Percentiles rank a stretch among this genome's conserved stretches.
Evolutionary conservation across 768 basidiomycete species (phyloP).

Genomic region (Rhodocollybia butyracea): DNA sequence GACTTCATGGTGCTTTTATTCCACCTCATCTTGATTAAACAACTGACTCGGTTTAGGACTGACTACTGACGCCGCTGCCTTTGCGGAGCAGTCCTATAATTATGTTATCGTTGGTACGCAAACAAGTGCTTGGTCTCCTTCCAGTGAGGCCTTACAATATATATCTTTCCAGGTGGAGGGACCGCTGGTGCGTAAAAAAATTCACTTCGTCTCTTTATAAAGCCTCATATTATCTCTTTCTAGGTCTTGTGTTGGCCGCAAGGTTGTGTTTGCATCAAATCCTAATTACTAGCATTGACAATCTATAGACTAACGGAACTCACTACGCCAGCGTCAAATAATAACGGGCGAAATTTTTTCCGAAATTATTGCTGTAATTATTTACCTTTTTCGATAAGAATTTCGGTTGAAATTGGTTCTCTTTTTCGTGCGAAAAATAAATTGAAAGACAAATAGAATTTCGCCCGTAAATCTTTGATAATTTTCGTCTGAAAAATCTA

Average conservation of each 20-base stretch:
- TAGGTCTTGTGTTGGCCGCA: conserved; percentile 15
- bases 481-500: no score
- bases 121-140: not conserved
- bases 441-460: no score
- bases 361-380: no score
- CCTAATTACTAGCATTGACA: not conserved
- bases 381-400: no score
- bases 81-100: conserved; percentile 2
- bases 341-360: no score
- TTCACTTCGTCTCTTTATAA: no score
- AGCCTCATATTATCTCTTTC: no score
- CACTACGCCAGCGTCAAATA: no score
- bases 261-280: not conserved
- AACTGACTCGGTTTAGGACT: not conserved
- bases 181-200: no score
- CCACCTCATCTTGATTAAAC: not conserved
- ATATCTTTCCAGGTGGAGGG: conserved; percentile 8
- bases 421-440: no score
- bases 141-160: not conserved
- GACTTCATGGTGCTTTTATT: not conserved
- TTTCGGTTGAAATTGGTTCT: no score
- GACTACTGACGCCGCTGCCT: conserved; percentile 3
- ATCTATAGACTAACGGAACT: conserved; percentile 6
- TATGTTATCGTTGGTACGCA: conserved; percentile 3
- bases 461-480: no score